phyloP scores from a whole-genome alignment of 352 stramenopile genomes.

The Hyaloperonospora brassicae region DNA sequence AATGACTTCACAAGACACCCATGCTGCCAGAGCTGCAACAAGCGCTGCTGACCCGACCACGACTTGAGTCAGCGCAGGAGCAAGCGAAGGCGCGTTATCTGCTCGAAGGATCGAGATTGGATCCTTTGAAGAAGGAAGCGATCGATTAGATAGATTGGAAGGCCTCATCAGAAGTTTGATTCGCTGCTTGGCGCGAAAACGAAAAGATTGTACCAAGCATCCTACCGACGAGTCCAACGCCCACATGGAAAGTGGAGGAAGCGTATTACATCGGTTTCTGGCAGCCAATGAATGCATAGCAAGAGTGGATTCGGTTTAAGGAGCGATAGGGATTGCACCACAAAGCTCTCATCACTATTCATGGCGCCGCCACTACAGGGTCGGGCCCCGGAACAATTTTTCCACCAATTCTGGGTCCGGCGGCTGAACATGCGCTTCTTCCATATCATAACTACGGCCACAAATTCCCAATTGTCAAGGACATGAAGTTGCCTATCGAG shows the following conservation, averaged over 20 bases:
- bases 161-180: neutral
- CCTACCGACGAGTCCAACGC: neutral
- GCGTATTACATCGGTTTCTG: neutral
- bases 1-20: neutral
- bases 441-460: no score
- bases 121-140: neutral
- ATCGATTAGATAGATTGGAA: neutral
- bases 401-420: no score
- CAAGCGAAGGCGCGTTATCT: no score
- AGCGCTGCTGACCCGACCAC: neutral
- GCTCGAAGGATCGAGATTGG: neutral
- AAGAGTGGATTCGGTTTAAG: neutral
- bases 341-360: neutral
- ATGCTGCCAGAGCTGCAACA: neutral
- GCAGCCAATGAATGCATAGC: neutral
- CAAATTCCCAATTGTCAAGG: no score
- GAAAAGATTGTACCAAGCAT: neutral
- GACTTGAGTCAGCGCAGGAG: neutral
- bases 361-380: no score
- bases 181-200: neutral
- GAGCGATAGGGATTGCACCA: neutral
- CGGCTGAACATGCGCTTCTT: no score
- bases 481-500: no score
- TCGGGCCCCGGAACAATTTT: no score
- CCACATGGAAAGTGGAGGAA: neutral